Base-by-base conservation (phyloP, 2,329 filamentous ascomycete species). In the Fusarium nurragi region DNA sequence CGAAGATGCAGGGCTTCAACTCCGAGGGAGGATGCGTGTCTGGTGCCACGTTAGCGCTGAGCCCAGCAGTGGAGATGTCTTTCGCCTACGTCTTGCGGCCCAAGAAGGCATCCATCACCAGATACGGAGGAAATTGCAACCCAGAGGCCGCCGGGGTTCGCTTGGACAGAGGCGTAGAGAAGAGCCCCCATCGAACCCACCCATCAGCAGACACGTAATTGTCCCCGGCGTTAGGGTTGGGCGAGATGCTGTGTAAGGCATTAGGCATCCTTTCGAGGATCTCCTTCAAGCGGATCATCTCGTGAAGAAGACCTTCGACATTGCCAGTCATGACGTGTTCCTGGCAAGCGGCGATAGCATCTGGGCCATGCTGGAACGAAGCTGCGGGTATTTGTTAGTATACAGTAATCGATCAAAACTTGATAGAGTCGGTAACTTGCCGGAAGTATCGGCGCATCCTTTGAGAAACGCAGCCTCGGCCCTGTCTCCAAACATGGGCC, bases 21-120 rank as follows among this genome's bases (percentile, higher is more conserved):
- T 0, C 83, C 84, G 0, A 85, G 78, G 59, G 85, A 86, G 0
- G 82, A 84, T 8, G 58, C 32, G 18, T 67, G 45, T 1, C 63
- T 65, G 2, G 2, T 0, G 2, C 4, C 2, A 4, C 4, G 2
- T 60, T 77, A 77, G 64, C 82, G 82, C 60, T 79, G 4, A 12
- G 1, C 6, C 12, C 4, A n/a, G 13, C 14, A 10, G 2, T 2
- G 0, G 1, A 1, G 1, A 2, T 4, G 12, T 14, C 12, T 1
- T 8, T 1, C 2, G 4, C 65, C 11, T 37, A 64, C 65, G 54
- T 83, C 60, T 80, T 82, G 2, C 83, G 78, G 0, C 82, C 83
- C 5, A 85, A 75, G 59, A 86, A 85, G 0, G 83, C 83, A 65
- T 85, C 83, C 83, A 85, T 84, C 5, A 85, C 75, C 0, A 85